A percentile compares a stretch with the other conserved stretches of the same genome.
These are phyloP conservation scores for Bruguiera sexangula DNA, from an alignment of 345 rosid species.

Conservation along the genomic window DNA sequence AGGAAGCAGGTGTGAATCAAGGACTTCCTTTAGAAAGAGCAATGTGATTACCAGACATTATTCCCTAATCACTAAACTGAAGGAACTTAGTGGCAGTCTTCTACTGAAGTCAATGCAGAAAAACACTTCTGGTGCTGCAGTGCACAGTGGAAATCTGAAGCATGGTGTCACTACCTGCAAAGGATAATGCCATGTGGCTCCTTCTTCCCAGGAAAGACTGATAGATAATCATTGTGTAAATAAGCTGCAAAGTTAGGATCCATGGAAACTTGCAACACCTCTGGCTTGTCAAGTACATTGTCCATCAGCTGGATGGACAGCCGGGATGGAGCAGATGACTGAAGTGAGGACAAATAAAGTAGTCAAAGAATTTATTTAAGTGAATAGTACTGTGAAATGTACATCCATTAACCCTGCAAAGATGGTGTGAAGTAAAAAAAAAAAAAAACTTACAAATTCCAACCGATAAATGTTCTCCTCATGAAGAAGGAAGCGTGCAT, in stretches of 20 bases:
- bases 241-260: slow-evolving; percentile 79
- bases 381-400: not conserved
- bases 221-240: slow-evolving; percentile 69
- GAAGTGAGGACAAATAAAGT: slow-evolving; percentile 17
- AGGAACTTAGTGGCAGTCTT: no score
- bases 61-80: no score
- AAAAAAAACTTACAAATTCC: slow-evolving; percentile 60
- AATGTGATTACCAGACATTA: no score
- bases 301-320: slow-evolving; percentile 89
- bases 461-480: slow-evolving; percentile 86
- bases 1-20: no score
- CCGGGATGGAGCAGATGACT: slow-evolving; percentile 57
- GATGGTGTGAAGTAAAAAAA: not conserved
- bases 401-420: not conserved
- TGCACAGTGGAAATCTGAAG: not conserved
- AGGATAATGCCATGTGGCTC: slow-evolving; percentile 60
- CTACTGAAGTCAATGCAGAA: no score
- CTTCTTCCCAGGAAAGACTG: slow-evolving; percentile 55
- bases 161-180: slow-evolving; percentile 44
- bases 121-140: not conserved
- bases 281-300: slow-evolving; percentile 70
- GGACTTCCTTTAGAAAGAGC: no score
- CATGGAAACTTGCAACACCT: slow-evolving; percentile 75
- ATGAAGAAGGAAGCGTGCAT: slow-evolving; percentile 76
- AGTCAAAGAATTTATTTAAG: not conserved